phyloP scores from a whole-genome alignment of 2,329 filamentous ascomycete genomes.

The Fusarium brevicatenulatum region DNA sequence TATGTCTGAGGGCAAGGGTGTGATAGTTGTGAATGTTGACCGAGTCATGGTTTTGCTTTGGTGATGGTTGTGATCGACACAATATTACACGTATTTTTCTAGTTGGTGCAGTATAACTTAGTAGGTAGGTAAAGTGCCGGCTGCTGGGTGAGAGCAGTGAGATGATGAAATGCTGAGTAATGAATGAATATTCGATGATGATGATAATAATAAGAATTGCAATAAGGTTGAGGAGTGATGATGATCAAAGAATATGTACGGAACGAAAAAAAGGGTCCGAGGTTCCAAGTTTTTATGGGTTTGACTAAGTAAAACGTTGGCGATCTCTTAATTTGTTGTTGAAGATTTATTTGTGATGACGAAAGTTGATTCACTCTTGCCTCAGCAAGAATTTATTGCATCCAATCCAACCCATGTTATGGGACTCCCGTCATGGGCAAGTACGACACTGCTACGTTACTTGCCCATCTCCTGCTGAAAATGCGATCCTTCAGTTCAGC shows the following conservation, averaged over 20 bases:
- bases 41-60: conserved; percentile 46
- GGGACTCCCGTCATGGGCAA: conserved; percentile 1
- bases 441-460: not conserved
- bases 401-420: not conserved
- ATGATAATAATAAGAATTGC: not conserved
- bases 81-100: not conserved
- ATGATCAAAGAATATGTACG: not conserved
- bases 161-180: conserved; percentile 13
- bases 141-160: not conserved
- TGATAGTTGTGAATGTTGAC: conserved; percentile 79
- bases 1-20: conserved; percentile 76
- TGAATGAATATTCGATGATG: not conserved
- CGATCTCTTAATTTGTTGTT: conserved; percentile 13
- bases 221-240: not conserved
- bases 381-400: conserved; percentile 1
- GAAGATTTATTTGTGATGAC: conserved; percentile 19
- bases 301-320: not conserved
- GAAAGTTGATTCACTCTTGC: not conserved
- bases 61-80: conserved; percentile 20
- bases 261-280: conserved; percentile 2
- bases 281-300: not conserved
- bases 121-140: not conserved
- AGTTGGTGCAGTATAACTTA: not conserved
- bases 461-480: not conserved
- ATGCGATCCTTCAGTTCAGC: conserved; percentile 14